A percentile compares a stretch with the other conserved stretches of the same genome.
Conservation (phyloP, 768 basidiomycete genomes). For the Kwoniella dendrophila region DNA sequence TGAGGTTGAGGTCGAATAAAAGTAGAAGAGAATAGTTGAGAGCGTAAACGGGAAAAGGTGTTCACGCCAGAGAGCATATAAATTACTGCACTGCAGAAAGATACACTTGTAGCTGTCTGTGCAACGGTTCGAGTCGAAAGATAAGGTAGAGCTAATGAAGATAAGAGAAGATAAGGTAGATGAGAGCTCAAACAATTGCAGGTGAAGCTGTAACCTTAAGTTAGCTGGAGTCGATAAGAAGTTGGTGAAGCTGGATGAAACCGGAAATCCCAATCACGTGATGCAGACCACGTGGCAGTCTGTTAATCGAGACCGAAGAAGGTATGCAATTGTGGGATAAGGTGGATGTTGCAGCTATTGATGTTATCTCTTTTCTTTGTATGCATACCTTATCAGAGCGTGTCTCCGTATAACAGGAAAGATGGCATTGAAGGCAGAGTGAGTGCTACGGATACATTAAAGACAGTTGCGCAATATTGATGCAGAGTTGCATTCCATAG, state of each 20-base stretch:
- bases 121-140: constrained; percentile 2
- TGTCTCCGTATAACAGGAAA: no score
- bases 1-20: background rate
- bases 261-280: constrained; percentile 9
- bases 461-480: background rate
- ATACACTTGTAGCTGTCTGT: no score
- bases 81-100: background rate
- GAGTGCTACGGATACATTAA: constrained; percentile 15
- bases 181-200: no score
- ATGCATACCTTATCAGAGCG: no score
- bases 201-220: background rate
- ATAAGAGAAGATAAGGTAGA: background rate
- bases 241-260: constrained; percentile 1
- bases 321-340: background rate
- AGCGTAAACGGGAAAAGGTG: constrained; percentile 7
- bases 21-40: background rate
- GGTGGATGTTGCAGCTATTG: background rate
- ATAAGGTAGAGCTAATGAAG: background rate
- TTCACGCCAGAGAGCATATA: constrained; percentile 10
- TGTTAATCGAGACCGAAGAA: background rate
- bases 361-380: no score
- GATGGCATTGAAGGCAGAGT: constrained; percentile 39
- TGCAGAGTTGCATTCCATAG: constrained; percentile 22
- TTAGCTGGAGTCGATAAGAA: background rate
- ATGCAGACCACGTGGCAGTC: background rate